Base-by-base conservation (phyloP, 108 stramenopile species). In the Cyclotella cryptica region DNA sequence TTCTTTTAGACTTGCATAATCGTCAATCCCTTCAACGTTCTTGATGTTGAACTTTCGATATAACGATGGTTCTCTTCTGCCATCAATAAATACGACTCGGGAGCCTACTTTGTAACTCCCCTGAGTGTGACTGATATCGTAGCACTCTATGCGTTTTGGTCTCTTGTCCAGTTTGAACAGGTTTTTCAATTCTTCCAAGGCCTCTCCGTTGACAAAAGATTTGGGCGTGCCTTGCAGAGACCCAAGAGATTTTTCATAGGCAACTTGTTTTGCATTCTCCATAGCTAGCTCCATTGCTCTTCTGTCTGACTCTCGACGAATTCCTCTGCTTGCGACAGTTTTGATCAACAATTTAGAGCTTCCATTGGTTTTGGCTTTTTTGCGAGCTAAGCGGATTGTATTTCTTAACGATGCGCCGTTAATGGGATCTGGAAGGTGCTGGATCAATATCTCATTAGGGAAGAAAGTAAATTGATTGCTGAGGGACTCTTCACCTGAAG, bases 61-160 rank as follows among this genome's bases (percentile, higher is more conserved):
- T 10, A 87, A 54, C 0, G 80, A 46, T 54, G 85, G 82, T 17
- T 46, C 72, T 45, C 84, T 88, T 61, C 58, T 77, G 1, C 93
- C 93, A 57, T 89, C 77, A 10, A 88, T 40, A 71, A 94, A 94
- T 6, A 89, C 90, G 19, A 92, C 93, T 43, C 88, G 63, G 9
- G 85, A 85, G 26, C 74, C 91, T 55, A 92, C 90, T 13, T 88
- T 52, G 22, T 47, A 51, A 19, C 87, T 86, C 15, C 93, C 93
- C 27, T 90, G 86, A 18, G 81, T 88, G 69, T 94, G 93, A 74
- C 85, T 86, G 30, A 94, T 87, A 65, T 94, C 93, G 66, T 86
- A 94, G 42, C 89, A 90, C 71, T 94, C 93, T 53, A 94, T 92
- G 41, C 86, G 49, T 22, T 66, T 42, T 11, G 88, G 88, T 26